Evolutionary conservation across 1,284 basidiomycete species (phyloP).

Genomic region (Flammula alnicola): DNA sequence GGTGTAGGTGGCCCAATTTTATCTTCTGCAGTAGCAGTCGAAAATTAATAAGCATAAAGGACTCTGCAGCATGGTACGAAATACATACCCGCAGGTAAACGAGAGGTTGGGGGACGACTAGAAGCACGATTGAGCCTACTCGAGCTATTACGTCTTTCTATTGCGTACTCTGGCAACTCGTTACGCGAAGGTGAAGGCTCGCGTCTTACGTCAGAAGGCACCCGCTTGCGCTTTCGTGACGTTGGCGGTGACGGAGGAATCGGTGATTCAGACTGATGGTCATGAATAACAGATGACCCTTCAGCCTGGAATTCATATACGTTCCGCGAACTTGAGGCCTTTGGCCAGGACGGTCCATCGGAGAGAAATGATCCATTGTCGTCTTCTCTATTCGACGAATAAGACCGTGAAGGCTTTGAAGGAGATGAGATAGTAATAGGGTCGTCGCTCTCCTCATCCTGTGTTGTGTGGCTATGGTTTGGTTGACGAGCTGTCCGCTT

Average conservation of each 20-base stretch:
- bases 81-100: constrained; percentile 6
- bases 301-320: too few species aligned
- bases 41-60: not conserved
- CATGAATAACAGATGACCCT: too few species aligned
- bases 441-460: not conserved
- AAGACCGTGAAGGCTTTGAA: not conserved
- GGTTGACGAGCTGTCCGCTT: not conserved
- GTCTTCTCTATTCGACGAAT: not conserved
- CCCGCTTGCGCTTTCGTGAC: constrained; percentile 17
- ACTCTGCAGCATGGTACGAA: not conserved
- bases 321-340: not conserved
- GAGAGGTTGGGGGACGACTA: constrained; percentile 7
- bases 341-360: not conserved
- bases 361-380: not conserved
- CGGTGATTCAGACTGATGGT: not conserved
- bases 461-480: not conserved
- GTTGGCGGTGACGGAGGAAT: constrained; percentile 3
- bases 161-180: not conserved
- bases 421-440: not conserved
- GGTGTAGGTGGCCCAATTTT: not conserved
- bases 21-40: not conserved
- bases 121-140: too few species aligned
- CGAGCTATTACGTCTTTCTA: not conserved
- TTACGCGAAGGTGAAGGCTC: not conserved
- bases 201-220: constrained; percentile 6